Percentiles rank a stretch among this genome's conserved stretches.
Evolutionary conservation across 2,329 filamentous ascomycete species (phyloP).

Genomic region (Pezicula neosporulosa): DNA sequence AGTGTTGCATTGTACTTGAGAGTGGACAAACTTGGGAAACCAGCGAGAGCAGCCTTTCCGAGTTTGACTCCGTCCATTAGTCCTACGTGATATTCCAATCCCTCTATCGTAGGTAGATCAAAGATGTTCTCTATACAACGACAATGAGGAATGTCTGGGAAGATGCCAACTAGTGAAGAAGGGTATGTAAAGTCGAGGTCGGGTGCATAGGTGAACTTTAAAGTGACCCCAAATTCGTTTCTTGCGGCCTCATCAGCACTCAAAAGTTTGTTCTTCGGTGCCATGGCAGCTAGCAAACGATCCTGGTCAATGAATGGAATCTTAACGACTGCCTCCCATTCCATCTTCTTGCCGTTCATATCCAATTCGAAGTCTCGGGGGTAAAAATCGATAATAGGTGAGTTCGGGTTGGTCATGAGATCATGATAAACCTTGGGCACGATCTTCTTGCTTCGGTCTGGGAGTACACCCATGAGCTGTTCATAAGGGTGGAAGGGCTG

Average conservation of each 20-base stretch:
- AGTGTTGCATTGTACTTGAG: slow-evolving; percentile 79
- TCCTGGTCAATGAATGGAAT: slow-evolving; percentile 98
- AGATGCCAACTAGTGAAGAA: slow-evolving; percentile 83
- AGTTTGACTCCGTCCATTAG: slow-evolving; percentile 81
- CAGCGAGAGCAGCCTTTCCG: slow-evolving; percentile 79
- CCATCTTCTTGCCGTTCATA: slow-evolving; percentile 99
- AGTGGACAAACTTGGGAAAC: slow-evolving; percentile 87
- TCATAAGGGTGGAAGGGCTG: slow-evolving; percentile 94
- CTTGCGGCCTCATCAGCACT: slow-evolving; percentile 73
- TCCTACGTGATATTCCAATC: slow-evolving; percentile 79
- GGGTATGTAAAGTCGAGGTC: slow-evolving; percentile 79
- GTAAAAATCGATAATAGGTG: slow-evolving; percentile 97
- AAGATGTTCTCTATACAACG: slow-evolving; percentile 95
- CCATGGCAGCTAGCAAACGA: slow-evolving; percentile 81
- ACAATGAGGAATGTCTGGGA: slow-evolving; percentile 83
- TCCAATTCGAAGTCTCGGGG: slow-evolving; percentile 95
- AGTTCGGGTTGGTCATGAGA: slow-evolving; percentile 86
- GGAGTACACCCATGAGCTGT: slow-evolving; percentile 96
- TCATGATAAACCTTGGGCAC: slow-evolving; percentile 85
- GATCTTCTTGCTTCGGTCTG: slow-evolving; percentile 95
- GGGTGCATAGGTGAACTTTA: slow-evolving; percentile 87
- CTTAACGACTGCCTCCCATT: slow-evolving; percentile 98
- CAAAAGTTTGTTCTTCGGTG: slow-evolving; percentile 75
- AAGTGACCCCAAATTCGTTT: slow-evolving; percentile 85
- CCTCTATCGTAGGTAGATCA: slow-evolving; percentile 88